These are phyloP conservation scores for Phaffia tasmanica DNA, from an alignment of 768 basidiomycete species.

Conservation along the genomic window DNA sequence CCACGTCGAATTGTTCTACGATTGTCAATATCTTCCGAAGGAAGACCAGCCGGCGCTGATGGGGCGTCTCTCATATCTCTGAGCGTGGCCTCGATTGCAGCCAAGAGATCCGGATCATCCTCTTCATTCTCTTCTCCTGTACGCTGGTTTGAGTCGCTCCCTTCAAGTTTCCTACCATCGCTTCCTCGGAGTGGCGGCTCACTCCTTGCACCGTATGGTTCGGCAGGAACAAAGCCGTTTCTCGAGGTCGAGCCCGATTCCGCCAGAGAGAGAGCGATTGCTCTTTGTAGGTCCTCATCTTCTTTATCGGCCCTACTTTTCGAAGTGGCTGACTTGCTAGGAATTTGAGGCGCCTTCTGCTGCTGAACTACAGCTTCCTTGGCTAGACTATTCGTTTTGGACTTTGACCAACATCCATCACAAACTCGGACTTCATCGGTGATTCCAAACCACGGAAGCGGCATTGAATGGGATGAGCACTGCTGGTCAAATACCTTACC, in stretches of 20 bases:
- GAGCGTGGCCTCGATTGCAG: conserved; percentile 90
- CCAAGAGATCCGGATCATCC: conserved; percentile 79
- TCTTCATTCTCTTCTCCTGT: conserved; percentile 49
- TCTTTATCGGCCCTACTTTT: conserved; percentile 42
- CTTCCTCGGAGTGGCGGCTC: conserved; percentile 60
- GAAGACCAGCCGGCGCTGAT: conserved; percentile 23
- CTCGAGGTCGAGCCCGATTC: conserved; percentile 47
- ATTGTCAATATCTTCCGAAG: conserved; percentile 32
- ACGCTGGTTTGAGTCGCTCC: conserved; percentile 35
- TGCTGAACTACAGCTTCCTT: conserved; percentile 1
- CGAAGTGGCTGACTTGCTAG: conserved; percentile 47
- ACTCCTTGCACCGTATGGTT: conserved; percentile 47
- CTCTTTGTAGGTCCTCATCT: conserved; percentile 83
- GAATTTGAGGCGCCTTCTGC: conserved; percentile 43
- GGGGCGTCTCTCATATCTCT: conserved; percentile 48
- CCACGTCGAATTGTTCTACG: too few relatives aligned
- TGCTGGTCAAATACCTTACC: conserved; percentile 91
- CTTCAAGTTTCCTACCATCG: conserved; percentile 31
- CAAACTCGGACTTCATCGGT: conserved; percentile 86
- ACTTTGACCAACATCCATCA: conserved; percentile 73
- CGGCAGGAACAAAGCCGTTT: conserved; percentile 52
- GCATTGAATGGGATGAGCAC: conserved; percentile 72
- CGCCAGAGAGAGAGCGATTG: conserved; percentile 79
- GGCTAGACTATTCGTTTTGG: conserved; percentile 19
- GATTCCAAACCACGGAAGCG: conserved; percentile 88